These are phyloP conservation scores for Coemansia sp. DNA, from an alignment of 192 early-diverging fungal species.

Conservation along the genomic window DNA sequence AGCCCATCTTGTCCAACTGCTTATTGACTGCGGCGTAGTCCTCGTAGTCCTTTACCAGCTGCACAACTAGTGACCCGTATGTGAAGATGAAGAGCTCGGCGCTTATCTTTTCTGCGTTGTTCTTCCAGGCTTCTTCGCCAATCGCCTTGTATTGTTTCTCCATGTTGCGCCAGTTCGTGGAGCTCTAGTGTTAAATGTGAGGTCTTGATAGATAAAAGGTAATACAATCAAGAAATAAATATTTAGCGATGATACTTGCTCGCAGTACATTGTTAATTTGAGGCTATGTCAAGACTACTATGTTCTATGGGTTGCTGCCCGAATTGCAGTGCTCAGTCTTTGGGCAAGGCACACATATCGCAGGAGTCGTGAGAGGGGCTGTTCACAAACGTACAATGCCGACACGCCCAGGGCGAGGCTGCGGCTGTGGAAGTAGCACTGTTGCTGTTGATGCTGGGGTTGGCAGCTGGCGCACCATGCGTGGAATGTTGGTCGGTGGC, in stretches of 20 bases:
- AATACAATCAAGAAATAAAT: not conserved
- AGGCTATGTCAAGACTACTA: not conserved
- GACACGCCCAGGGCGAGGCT: conserved; percentile 33
- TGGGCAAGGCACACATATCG: conserved; percentile 52
- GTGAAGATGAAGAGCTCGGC: conserved; percentile 97
- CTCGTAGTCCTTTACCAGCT: conserved; percentile 92
- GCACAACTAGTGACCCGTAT: conserved; percentile 95
- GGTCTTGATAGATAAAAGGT: not conserved
- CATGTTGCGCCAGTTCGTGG: conserved; percentile 20
- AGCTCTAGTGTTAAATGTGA: not conserved
- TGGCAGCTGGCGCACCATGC: not conserved
- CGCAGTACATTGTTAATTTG: not conserved
- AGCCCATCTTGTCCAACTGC: conserved; percentile 99
- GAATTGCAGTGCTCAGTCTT: conserved; percentile 8
- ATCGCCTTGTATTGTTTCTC: conserved; percentile 74
- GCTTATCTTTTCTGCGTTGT: conserved; percentile 92
- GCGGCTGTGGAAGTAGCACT: not conserved
- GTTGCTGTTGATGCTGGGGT: not conserved
- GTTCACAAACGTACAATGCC: conserved; percentile 54
- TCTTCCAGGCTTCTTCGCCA: conserved; percentile 98
- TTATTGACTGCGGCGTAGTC: conserved; percentile 92
- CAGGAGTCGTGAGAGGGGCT: conserved; percentile 23
- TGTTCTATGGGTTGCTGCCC: not conserved
- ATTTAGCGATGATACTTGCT: not conserved
- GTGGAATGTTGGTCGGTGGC: not conserved